Evolutionary conservation across 1,284 basidiomycete genomes (phyloP).

Genomic region (Moesziomyces sp.): DNA sequence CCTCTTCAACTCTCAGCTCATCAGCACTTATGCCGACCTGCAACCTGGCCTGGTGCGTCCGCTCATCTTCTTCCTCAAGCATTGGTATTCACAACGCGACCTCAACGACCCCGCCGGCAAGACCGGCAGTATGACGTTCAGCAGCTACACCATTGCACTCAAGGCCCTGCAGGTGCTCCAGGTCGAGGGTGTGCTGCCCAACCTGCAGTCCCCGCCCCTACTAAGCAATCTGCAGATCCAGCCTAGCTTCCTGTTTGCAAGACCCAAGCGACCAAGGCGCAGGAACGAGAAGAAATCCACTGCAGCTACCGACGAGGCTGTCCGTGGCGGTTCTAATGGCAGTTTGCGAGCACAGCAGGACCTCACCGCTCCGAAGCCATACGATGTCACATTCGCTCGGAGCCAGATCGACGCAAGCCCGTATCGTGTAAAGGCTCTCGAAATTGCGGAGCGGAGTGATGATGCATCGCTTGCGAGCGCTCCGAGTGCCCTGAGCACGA

Average conservation of each 20-base stretch:
- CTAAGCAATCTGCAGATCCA: slow-evolving; percentile 39
- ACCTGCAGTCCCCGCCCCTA: slow-evolving; percentile 62
- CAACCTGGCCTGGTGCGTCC: slow-evolving; percentile 51
- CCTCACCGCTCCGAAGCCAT: slow-evolving; percentile 14
- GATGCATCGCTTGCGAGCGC: not conserved
- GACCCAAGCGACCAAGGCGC: slow-evolving; percentile 26
- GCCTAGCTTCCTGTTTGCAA: slow-evolving; percentile 43
- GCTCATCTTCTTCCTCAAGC: slow-evolving; percentile 58
- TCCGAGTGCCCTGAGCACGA: not conserved
- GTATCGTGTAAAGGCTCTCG: slow-evolving; percentile 7
- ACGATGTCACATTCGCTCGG: slow-evolving; percentile 35
- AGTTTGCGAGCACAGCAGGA: slow-evolving; percentile 7
- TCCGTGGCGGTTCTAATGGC: not conserved
- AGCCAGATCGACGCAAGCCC: slow-evolving; percentile 2
- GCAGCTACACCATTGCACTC: slow-evolving; percentile 58
- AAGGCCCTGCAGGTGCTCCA: slow-evolving; percentile 66
- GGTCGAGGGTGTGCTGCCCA: slow-evolving; percentile 60
- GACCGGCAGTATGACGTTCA: slow-evolving; percentile 44
- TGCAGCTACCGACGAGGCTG: not conserved
- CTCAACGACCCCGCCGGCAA: slow-evolving; percentile 59
- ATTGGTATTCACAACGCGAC: slow-evolving; percentile 46
- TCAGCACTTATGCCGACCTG: slow-evolving; percentile 52
- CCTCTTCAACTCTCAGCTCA: slow-evolving; percentile 52
- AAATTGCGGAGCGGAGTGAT: not conserved
- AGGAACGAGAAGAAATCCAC: slow-evolving; percentile 2